Conservation (phyloP, 2,329 filamentous ascomycete species). For the Epichloe sylvatica region DNA sequence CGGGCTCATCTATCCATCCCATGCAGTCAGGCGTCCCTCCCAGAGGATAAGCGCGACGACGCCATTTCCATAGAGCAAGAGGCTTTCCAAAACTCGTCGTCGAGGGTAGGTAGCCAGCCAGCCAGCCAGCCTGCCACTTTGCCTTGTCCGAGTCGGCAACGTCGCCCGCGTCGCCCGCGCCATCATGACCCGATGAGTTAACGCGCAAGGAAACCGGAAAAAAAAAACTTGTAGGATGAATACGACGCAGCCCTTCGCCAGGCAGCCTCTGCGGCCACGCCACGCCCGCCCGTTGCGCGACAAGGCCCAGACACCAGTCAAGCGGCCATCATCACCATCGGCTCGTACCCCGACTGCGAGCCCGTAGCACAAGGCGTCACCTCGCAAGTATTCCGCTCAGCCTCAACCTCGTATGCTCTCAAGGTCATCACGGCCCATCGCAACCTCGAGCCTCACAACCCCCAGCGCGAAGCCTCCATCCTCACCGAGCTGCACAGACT, state of each 20-base stretch:
- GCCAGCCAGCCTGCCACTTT: neutral
- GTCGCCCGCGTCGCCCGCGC: neutral
- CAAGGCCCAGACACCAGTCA: neutral
- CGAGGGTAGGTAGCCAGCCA: slow-evolving; percentile 29
- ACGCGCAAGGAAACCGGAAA: neutral
- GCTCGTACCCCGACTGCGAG: slow-evolving; percentile 37
- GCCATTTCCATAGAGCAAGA: slow-evolving; percentile 55
- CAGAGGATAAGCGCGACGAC: slow-evolving; percentile 18
- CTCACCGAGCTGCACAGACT: slow-evolving; percentile 41
- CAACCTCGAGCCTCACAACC: slow-evolving; percentile 69
- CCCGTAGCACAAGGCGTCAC: slow-evolving; percentile 57
- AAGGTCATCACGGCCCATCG: slow-evolving; percentile 71
- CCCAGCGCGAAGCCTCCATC: slow-evolving; percentile 64
- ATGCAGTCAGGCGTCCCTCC: slow-evolving; percentile 18
- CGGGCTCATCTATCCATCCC: neutral
- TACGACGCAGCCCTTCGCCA: slow-evolving; percentile 30
- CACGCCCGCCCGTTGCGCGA: too few relatives aligned
- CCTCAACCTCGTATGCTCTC: slow-evolving; percentile 45
- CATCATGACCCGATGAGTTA: neutral
- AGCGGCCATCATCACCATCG: slow-evolving; percentile 34
- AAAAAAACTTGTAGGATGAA: slow-evolving; percentile 34
- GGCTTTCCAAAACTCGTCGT: slow-evolving; percentile 43
- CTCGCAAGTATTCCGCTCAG: slow-evolving; percentile 66
- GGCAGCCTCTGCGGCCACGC: neutral
- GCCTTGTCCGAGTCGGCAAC: neutral